Percentiles rank a stretch among this genome's conserved stretches.
phyloP scores from a whole-genome alignment of 495 filamentous ascomycete genomes.

The Baudoinia panamericana region DNA sequence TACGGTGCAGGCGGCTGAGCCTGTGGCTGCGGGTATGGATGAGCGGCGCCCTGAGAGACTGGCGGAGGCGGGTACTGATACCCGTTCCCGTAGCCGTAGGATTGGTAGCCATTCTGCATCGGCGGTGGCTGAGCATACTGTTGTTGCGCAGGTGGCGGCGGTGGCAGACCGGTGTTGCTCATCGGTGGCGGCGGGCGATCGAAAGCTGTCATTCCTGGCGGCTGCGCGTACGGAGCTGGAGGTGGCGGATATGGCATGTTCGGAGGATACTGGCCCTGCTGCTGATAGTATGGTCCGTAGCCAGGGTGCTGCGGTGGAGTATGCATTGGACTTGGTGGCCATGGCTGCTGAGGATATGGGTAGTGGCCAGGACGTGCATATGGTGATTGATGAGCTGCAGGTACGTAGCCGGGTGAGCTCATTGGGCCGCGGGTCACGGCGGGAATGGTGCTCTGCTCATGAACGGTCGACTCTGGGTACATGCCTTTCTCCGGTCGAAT shows the following conservation, averaged over 20 bases:
- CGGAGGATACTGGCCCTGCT: conserved; percentile 18
- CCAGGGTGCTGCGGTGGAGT: conserved; percentile 22
- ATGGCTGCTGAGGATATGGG: conserved; percentile 32
- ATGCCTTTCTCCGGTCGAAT: conserved; percentile 80
- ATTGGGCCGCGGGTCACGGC: conserved; percentile 52
- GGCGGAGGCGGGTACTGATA: conserved; percentile 3
- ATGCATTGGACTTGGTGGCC: conserved; percentile 24
- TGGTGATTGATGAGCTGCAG: conserved; percentile 36
- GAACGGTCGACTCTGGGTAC: conserved; percentile 94
- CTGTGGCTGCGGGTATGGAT: conserved; percentile 3
- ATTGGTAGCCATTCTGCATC: background rate
- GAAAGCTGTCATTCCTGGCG: conserved; percentile 16
- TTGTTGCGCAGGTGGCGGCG: conserved; percentile 18
- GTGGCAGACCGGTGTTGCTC: conserved; percentile 21
- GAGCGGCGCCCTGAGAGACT: background rate
- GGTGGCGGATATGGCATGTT: conserved; percentile 24
- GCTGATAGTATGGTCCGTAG: conserved; percentile 20
- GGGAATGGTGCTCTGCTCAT: conserved; percentile 60
- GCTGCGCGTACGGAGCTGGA: conserved; percentile 10
- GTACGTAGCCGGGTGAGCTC: conserved; percentile 41
- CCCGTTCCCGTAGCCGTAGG: conserved; percentile 6
- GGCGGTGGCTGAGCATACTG: conserved; percentile 13
- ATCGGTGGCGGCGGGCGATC: conserved; percentile 26
- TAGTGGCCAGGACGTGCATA: conserved; percentile 32
- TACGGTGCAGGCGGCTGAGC: conserved; percentile 3